Evolutionary conservation across 1,284 basidiomycete species (phyloP).

Genomic region (Pascua sp.): DNA sequence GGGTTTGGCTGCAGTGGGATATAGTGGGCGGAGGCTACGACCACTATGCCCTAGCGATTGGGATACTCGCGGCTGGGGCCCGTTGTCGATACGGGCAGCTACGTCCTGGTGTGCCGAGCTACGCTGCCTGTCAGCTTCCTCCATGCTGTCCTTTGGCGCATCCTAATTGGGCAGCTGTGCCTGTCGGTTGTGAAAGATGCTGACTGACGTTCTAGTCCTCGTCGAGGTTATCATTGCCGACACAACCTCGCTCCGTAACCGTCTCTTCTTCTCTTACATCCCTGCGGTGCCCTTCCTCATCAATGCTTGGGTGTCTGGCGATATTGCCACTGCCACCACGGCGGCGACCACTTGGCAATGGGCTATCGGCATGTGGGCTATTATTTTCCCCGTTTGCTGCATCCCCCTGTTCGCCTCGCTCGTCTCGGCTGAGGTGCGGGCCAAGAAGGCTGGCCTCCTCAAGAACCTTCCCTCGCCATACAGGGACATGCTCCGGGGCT

Average conservation of each 20-base stretch:
- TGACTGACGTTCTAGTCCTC: conserved; percentile 20
- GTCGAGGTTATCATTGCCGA: conserved; percentile 52
- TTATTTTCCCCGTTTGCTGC: conserved; percentile 48
- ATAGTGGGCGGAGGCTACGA: too few relatives aligned
- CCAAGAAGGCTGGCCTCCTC: conserved; percentile 22
- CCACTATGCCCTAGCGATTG: too few relatives aligned
- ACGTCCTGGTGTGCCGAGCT: not conserved
- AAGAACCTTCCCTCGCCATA: conserved; percentile 35
- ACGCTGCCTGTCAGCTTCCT: not conserved
- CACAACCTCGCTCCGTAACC: conserved; percentile 46
- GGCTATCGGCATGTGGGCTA: conserved; percentile 51
- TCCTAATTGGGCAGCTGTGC: not conserved
- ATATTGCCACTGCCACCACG: conserved; percentile 28
- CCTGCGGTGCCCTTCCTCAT: conserved; percentile 49
- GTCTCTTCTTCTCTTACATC: conserved; percentile 50
- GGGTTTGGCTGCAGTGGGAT: too few relatives aligned
- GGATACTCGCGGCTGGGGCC: too few relatives aligned
- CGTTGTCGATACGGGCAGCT: too few relatives aligned
- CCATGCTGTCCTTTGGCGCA: not conserved
- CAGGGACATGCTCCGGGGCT: conserved; percentile 3
- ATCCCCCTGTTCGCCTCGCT: conserved; percentile 44
- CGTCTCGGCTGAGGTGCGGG: conserved; percentile 34
- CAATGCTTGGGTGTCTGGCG: conserved; percentile 21
- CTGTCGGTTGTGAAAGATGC: not conserved
- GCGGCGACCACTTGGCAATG: conserved; percentile 45